Conservation (phyloP, 2,329 filamentous ascomycete species). For the Fusarium sp. region DNA sequence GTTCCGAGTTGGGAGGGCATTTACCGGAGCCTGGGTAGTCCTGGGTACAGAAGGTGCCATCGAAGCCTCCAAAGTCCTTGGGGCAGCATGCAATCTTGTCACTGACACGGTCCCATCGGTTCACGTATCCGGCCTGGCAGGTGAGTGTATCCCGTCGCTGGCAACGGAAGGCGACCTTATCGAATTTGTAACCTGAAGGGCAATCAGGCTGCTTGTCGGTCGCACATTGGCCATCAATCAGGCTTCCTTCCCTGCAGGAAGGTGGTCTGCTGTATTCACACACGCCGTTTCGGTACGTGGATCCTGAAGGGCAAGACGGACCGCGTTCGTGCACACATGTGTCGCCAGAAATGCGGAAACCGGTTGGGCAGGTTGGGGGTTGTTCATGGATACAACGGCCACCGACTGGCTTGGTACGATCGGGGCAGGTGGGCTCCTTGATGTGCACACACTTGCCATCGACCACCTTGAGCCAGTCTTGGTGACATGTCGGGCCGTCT, state of each 20-base stretch:
- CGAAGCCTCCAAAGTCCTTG: neutral
- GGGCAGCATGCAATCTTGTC: neutral
- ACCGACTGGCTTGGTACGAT: neutral
- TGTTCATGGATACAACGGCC: neutral
- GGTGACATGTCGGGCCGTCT: neutral
- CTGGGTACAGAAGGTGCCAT: neutral
- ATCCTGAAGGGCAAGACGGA: neutral
- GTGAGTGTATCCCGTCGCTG: neutral
- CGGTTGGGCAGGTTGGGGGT: neutral
- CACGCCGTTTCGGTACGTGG: neutral
- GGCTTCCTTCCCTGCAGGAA: neutral
- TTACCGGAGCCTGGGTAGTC: neutral
- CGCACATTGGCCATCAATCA: neutral
- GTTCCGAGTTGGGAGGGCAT: neutral
- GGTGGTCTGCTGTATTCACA: neutral
- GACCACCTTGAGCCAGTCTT: constrained; percentile 3
- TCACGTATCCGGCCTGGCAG: neutral
- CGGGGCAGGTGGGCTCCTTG: neutral
- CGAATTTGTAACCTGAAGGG: neutral
- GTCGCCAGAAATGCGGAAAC: neutral
- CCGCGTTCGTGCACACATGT: neutral
- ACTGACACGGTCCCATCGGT: neutral
- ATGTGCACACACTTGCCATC: neutral
- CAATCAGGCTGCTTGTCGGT: neutral
- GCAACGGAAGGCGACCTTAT: neutral